Evolutionary conservation across 768 basidiomycete genomes (phyloP).

Genomic region (Suillus subalutaceus): DNA sequence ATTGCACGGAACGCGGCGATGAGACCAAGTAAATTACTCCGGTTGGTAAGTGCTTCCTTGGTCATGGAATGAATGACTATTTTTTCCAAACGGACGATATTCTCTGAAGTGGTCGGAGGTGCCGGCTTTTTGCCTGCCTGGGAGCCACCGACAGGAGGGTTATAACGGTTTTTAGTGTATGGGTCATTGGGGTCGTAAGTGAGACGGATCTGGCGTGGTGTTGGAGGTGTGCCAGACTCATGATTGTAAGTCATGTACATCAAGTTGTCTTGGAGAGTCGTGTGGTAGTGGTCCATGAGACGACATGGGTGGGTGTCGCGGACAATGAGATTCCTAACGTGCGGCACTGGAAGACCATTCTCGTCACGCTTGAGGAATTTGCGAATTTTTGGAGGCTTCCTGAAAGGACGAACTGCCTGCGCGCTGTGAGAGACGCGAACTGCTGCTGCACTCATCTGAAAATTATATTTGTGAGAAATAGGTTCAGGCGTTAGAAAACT

Average conservation of each 20-base stretch:
- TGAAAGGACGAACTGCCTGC: constrained; percentile 50
- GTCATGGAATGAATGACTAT: constrained; percentile 87
- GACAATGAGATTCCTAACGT: constrained; percentile 56
- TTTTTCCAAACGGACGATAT: constrained; percentile 76
- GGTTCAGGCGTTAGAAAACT: background rate
- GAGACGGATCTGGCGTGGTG: constrained; percentile 61
- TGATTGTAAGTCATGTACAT: constrained; percentile 96
- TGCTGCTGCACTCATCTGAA: constrained; percentile 19
- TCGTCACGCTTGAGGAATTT: constrained; percentile 50
- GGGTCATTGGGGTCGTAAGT: constrained; percentile 79
- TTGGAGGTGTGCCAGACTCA: constrained; percentile 54
- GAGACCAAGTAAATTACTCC: constrained; percentile 75
- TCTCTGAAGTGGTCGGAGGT: constrained; percentile 65
- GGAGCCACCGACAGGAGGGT: constrained; percentile 74
- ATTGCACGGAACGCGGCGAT: constrained; percentile 88
- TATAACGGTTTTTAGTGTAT: constrained; percentile 77
- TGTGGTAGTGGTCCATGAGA: constrained; percentile 81
- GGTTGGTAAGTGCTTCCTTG: constrained; percentile 75
- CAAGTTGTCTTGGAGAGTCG: constrained; percentile 81
- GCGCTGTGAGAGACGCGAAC: constrained; percentile 15
- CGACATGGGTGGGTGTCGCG: constrained; percentile 76
- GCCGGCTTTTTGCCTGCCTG: constrained; percentile 68
- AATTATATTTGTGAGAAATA: background rate
- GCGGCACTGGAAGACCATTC: constrained; percentile 73
- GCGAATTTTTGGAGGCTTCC: constrained; percentile 50